phyloP scores from a whole-genome alignment of 805 yeast species.

The Brettanomyces naardenensis region DNA sequence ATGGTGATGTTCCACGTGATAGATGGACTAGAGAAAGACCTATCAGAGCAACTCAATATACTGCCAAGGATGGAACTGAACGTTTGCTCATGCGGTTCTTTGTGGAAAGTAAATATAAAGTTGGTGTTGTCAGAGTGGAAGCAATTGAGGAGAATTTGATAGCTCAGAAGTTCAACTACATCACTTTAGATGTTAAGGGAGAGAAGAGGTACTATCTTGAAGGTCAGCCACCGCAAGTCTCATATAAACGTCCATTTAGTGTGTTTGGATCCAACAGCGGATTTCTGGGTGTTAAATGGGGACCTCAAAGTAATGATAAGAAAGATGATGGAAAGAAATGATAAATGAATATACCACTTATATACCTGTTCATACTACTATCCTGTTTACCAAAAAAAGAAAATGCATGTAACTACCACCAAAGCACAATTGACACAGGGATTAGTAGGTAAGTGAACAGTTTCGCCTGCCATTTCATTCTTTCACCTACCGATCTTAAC shows the following conservation, averaged over 20 bases:
- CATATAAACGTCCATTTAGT: conserved; percentile 34
- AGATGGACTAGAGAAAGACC: conserved; percentile 90
- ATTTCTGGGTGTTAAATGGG: conserved; percentile 82
- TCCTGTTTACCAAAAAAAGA: too few relatives aligned
- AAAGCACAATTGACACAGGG: too few relatives aligned
- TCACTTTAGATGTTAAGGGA: conserved; percentile 72
- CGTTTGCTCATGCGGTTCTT: conserved; percentile 80
- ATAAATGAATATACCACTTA: too few relatives aligned
- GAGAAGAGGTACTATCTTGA: conserved; percentile 60
- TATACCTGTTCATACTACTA: too few relatives aligned
- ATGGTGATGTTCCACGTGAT: conserved; percentile 64
- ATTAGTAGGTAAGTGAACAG: too few relatives aligned
- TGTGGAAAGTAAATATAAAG: conserved; percentile 60
- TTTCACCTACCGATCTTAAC: too few relatives aligned
- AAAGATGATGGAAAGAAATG: neutral
- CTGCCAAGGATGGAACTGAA: conserved; percentile 69
- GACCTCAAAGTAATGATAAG: conserved; percentile 50
- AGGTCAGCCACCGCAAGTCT: conserved; percentile 43
- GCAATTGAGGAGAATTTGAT: conserved; percentile 63
- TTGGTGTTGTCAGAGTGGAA: conserved; percentile 72
- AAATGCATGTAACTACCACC: too few relatives aligned
- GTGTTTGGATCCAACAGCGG: conserved; percentile 35
- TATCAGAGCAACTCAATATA: conserved; percentile 54
- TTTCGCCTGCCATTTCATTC: too few relatives aligned
- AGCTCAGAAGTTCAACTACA: conserved; percentile 61